phyloP scores from a whole-genome alignment of 768 basidiomycete genomes.

The Psilocybe tampanensis region DNA sequence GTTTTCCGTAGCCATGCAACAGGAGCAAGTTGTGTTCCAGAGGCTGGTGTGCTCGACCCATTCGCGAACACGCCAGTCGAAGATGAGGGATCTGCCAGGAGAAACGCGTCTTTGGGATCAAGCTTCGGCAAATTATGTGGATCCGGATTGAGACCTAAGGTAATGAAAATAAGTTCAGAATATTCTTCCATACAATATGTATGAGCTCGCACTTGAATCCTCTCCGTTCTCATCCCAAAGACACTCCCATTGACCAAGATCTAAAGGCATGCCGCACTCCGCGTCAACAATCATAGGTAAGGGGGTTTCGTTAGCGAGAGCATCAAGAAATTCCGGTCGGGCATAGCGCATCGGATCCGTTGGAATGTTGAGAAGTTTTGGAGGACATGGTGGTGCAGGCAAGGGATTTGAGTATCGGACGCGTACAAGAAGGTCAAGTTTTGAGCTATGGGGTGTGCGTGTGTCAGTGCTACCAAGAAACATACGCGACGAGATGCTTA shows the following conservation, averaged over 20 bases:
- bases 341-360: slow-evolving; percentile 90
- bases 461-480: not conserved
- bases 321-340: slow-evolving; percentile 80
- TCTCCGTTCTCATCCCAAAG: slow-evolving; percentile 83
- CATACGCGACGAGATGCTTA: not conserved
- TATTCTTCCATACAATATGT: not conserved
- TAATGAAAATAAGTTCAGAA: not conserved
- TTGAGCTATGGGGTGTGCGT: slow-evolving; percentile 37
- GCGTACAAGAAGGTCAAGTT: slow-evolving; percentile 89
- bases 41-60: slow-evolving; percentile 33
- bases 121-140: slow-evolving; percentile 56
- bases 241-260: slow-evolving; percentile 80
- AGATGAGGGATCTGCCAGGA: slow-evolving; percentile 68
- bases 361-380: slow-evolving; percentile 90
- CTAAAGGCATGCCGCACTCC: slow-evolving; percentile 95
- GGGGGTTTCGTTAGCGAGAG: slow-evolving; percentile 77
- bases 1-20: slow-evolving; percentile 94
- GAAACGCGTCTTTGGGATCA: slow-evolving; percentile 75
- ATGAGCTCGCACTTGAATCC: slow-evolving; percentile 53
- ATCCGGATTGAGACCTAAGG: slow-evolving; percentile 64
- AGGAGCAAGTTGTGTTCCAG: slow-evolving; percentile 54
- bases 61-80: slow-evolving; percentile 45
- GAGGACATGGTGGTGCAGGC: slow-evolving; percentile 95
- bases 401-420: slow-evolving; percentile 95
- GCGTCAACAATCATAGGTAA: slow-evolving; percentile 97